Percentiles rank a stretch among this genome's conserved stretches.
phyloP scores from a whole-genome alignment of 2,329 filamentous ascomycete genomes.

The Daldinia sp. region DNA sequence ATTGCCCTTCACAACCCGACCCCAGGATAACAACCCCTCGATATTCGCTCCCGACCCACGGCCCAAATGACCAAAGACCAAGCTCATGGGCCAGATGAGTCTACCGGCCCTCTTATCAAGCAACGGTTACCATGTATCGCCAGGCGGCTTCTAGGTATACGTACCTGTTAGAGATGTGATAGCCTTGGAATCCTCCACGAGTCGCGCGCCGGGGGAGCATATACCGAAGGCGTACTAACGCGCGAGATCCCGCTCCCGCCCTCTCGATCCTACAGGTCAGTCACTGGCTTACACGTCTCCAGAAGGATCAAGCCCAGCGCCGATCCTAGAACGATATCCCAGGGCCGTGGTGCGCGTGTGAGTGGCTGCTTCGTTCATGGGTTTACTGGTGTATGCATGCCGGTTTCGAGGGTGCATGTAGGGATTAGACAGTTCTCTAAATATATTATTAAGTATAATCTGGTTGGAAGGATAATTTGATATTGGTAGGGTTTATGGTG shows the following conservation, averaged over 20 bases:
- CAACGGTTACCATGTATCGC: background rate
- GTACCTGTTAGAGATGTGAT: background rate
- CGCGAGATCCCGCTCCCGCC: background rate
- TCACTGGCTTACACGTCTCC: conserved; percentile 18
- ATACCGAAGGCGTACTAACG: background rate
- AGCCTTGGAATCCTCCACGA: background rate
- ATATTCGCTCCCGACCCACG: background rate
- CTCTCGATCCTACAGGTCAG: conserved; percentile 17
- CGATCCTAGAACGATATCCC: background rate
- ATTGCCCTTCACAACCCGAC: background rate
- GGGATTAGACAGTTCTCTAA: background rate
- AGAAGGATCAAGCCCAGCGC: conserved; percentile 5
- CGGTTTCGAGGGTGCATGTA: background rate
- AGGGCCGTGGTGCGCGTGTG: background rate
- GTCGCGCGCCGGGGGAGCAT: background rate
- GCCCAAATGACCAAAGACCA: background rate
- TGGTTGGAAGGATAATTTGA: background rate
- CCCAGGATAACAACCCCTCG: background rate
- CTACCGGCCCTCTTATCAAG: background rate
- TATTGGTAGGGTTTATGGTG: background rate
- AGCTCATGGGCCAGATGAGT: background rate
- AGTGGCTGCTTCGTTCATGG: background rate
- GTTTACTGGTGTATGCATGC: background rate
- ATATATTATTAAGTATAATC: background rate
- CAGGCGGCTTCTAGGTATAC: background rate